phyloP scores from a whole-genome alignment of 2,329 filamentous ascomycete species.

The Pseudomassariella vexata region DNA sequence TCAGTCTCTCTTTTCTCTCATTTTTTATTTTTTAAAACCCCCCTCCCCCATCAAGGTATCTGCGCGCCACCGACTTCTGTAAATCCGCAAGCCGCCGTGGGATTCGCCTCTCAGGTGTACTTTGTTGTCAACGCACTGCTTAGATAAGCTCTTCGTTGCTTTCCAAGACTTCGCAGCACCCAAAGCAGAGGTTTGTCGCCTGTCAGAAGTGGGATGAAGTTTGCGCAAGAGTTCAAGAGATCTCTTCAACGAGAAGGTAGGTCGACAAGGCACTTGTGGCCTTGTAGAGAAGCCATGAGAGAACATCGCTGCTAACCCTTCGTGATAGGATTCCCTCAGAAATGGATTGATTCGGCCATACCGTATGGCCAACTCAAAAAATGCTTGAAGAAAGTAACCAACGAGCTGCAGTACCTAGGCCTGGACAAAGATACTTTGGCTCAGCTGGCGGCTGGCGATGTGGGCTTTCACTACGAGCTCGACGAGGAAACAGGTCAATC shows the following conservation, averaged over 20 bases:
- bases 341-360: constrained; percentile 69
- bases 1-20: too few relatives aligned
- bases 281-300: neutral
- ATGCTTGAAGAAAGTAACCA: constrained; percentile 73
- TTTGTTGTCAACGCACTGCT: too few relatives aligned
- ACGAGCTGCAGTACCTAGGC: constrained; percentile 65
- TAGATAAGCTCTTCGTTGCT: too few relatives aligned
- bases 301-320: neutral
- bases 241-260: constrained; percentile 57
- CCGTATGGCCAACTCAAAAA: constrained; percentile 85
- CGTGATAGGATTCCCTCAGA: constrained; percentile 59
- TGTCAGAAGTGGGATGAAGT: constrained; percentile 56
- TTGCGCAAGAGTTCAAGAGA: constrained; percentile 71
- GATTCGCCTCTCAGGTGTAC: too few relatives aligned
- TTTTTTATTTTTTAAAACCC: too few relatives aligned
- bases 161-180: too few relatives aligned
- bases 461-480: constrained; percentile 48
- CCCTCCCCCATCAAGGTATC: too few relatives aligned
- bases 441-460: constrained; percentile 51
- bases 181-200: too few relatives aligned
- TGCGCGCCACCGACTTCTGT: too few relatives aligned
- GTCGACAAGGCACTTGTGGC: constrained; percentile 4
- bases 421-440: constrained; percentile 67
- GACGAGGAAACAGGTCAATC: constrained; percentile 39
- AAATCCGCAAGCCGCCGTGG: too few relatives aligned